Evolutionary conservation across 345 rosid species (phyloP), one percentile per base, ranked within the genome.

Genomic region (Boechera divaricarpa): DNA sequence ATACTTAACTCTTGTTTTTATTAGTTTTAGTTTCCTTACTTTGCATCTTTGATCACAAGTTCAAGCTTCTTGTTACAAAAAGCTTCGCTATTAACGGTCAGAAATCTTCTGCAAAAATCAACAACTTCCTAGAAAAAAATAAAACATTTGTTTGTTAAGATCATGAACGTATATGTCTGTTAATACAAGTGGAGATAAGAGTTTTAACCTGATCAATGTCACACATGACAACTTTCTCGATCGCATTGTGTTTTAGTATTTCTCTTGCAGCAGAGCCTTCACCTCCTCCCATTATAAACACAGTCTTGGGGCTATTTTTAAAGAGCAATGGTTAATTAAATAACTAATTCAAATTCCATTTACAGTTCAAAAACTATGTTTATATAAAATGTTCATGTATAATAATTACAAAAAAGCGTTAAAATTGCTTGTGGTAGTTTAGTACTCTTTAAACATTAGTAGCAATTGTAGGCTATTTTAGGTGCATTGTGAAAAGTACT

Each of bases 261-360:
- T 94, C 98, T 72, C 98, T 90, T n/a, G 98, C 97, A 35, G 98
- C 90, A 63, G 98, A 94, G n/a, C 98, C 98, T 82, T 94, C 98
- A 4, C 97, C 98, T 29, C 97, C 97, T 67, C 98, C 98, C 98
- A 94, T 94, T 60, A 94, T 90, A 72, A 91, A 94, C 72, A 92
- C 85, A 0, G 80, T 83, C 69, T 78, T 84, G 0, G 98, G 98
- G 78, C 98, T 94, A 80, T 54, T 70, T 15, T 70, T 15, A 38
- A 36, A n/a, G n/a, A 73, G 6, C 42, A 29, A 15, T 26, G 4
- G 68, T 67, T 28, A 31, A 9, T 15, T 60, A 58, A 48, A 59
- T n/a, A n/a, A 47, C 52, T 4, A n/a, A 47, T 6, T 47, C 18
- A 2, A 6, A 10, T 42, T 41, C 44, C 44, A 41, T 9, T 41